Evolutionary conservation across 1,139 yeast genomes (phyloP).

Genomic region (Maudiozyma humilis): DNA sequence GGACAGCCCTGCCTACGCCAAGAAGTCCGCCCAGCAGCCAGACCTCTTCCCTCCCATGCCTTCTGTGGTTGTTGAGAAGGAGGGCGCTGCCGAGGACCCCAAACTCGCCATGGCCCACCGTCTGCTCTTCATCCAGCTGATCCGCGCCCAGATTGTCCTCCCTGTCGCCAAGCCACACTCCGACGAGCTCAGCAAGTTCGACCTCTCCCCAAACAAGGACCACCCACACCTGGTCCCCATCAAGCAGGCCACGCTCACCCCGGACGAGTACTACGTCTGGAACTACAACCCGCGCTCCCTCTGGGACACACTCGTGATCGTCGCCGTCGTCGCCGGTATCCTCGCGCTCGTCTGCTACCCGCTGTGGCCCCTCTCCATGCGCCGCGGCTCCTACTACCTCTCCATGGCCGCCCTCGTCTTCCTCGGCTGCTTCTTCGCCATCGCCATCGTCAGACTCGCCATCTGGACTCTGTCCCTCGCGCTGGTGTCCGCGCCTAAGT

Average conservation of each 20-base stretch:
- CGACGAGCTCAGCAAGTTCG: conserved; percentile 56
- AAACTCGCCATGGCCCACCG: conserved; percentile 31
- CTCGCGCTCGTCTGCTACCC: conserved; percentile 85
- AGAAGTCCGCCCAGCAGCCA: conserved; percentile 46
- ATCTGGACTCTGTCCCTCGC: conserved; percentile 51
- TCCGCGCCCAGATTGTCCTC: conserved; percentile 64
- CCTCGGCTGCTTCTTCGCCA: conserved; percentile 63
- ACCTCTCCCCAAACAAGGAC: conserved; percentile 60
- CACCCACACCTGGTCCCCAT: conserved; percentile 63
- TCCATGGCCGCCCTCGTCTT: conserved; percentile 72
- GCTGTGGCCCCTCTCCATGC: conserved; percentile 88
- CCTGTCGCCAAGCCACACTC: conserved; percentile 70
- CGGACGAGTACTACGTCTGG: conserved; percentile 87
- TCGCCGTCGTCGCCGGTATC: conserved; percentile 54
- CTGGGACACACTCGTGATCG: conserved; percentile 53
- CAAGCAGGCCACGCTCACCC: conserved; percentile 61
- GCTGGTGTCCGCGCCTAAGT: conserved; percentile 30
- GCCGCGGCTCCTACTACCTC: conserved; percentile 83
- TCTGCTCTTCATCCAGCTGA: conserved; percentile 55
- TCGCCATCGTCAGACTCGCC: conserved; percentile 74
- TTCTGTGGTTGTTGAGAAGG: conserved; percentile 26
- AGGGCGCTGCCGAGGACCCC: neutral
- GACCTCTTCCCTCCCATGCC: conserved; percentile 49
- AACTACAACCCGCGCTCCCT: conserved; percentile 71
- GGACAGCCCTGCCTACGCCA: conserved; percentile 60